These are phyloP conservation scores for Apiotrichum porosum DNA, from an alignment of 1,284 basidiomycete species.

Conservation along the genomic window DNA sequence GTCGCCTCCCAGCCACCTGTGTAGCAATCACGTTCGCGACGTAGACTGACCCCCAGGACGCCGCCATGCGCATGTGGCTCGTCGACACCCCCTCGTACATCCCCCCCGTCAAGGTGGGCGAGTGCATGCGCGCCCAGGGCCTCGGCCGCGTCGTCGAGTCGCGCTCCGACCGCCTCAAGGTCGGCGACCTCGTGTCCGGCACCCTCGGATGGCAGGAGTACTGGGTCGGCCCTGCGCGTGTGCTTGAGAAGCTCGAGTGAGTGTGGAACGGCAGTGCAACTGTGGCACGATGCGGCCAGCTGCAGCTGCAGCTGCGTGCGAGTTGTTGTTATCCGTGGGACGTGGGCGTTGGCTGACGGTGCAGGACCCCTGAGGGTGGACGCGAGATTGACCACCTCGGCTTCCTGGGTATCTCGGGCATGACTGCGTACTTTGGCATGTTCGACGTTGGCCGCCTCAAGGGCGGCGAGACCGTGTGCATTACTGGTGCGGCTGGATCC, in stretches of 20 bases:
- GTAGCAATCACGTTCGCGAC: not conserved
- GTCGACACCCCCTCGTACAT: conserved; percentile 59
- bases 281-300: too few relatives aligned
- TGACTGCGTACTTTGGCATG: conserved; percentile 84
- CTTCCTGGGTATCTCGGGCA: conserved; percentile 65
- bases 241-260: conserved; percentile 56
- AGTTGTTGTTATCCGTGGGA: not conserved
- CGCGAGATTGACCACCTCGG: conserved; percentile 70
- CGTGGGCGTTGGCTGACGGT: not conserved
- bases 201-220: conserved; percentile 72
- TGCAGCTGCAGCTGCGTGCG: too few relatives aligned
- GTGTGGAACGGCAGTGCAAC: conserved; percentile 14
- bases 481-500: conserved; percentile 85
- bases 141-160: conserved; percentile 64
- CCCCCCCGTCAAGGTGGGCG: conserved; percentile 67
- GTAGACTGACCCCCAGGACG: conserved; percentile 53
- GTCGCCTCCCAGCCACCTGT: too few relatives aligned
- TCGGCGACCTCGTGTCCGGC: conserved; percentile 58
- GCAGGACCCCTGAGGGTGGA: conserved; percentile 56
- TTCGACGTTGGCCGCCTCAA: conserved; percentile 72
- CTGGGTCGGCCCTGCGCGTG: conserved; percentile 58
- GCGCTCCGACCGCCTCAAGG: conserved; percentile 53
- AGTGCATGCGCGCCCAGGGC: conserved; percentile 67
- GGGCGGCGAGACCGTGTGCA: conserved; percentile 72
- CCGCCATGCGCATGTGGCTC: conserved; percentile 80